A percentile compares a stretch with the other conserved stretches of the same genome.
Evolutionary conservation across 2,329 filamentous ascomycete genomes (phyloP).

Genomic region (Neopestalotiopsis sp.): DNA sequence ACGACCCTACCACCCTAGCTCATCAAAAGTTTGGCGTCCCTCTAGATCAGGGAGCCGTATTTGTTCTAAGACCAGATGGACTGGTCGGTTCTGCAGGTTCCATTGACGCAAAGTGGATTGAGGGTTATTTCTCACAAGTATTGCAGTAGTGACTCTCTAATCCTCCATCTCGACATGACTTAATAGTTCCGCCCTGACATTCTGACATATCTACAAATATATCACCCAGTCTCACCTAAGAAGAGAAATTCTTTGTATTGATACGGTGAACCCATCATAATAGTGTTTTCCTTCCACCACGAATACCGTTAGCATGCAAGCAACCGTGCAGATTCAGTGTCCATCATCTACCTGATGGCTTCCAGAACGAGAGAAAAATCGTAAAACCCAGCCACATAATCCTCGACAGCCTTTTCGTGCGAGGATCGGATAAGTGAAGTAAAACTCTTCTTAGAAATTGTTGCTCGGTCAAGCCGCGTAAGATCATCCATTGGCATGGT

Average conservation of each 20-base stretch:
- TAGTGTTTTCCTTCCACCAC: too few relatives aligned
- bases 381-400: constrained; percentile 8
- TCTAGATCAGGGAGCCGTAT: not conserved
- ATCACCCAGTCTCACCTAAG: too few relatives aligned
- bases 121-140: not conserved
- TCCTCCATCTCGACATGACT: too few relatives aligned
- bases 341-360: not conserved
- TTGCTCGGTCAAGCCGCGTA: not conserved
- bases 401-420: constrained; percentile 1
- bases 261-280: too few relatives aligned
- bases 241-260: too few relatives aligned
- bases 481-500: not conserved
- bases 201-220: too few relatives aligned
- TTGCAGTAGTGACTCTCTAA: not conserved
- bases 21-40: not conserved
- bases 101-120: not conserved
- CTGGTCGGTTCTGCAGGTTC: not conserved
- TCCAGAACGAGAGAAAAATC: constrained; percentile 3
- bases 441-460: not conserved
- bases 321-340: too few relatives aligned
- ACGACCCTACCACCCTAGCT: not conserved
- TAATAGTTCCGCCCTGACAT: too few relatives aligned
- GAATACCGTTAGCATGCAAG: too few relatives aligned
- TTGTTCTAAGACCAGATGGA: not conserved
- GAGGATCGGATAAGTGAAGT: not conserved